These are phyloP conservation scores for Fusarium sp. DNA, from an alignment of 2,329 filamentous ascomycete species.

Conservation along the genomic window DNA sequence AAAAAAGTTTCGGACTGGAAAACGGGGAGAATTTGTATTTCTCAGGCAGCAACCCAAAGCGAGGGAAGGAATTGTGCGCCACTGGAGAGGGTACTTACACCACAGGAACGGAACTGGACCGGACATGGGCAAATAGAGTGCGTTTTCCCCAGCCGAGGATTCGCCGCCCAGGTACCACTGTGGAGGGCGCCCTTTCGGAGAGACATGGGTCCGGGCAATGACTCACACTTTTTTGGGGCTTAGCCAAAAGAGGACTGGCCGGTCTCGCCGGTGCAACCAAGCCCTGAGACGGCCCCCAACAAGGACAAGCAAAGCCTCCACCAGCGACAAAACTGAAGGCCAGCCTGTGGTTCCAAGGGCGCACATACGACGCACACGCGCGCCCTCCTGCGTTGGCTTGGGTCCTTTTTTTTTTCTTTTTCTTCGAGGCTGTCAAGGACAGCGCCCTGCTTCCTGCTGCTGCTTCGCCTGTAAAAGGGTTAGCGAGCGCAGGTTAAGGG, in stretches of 20 bases:
- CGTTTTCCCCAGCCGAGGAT: constrained; percentile 20
- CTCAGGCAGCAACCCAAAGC: constrained; percentile 58
- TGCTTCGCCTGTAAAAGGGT: not conserved
- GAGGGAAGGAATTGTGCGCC: constrained; percentile 38
- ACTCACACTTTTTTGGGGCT: constrained; percentile 50
- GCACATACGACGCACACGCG: not conserved
- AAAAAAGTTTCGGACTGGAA: constrained; percentile 43
- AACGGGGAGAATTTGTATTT: constrained; percentile 57
- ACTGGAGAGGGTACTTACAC: constrained; percentile 22
- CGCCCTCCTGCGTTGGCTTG: not conserved
- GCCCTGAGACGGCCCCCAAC: constrained; percentile 37
- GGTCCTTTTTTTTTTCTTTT: no score
- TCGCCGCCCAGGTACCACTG: constrained; percentile 29
- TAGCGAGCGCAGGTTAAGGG: constrained; percentile 12
- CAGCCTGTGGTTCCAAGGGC: not conserved
- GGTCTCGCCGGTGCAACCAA: constrained; percentile 37
- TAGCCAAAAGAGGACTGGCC: constrained; percentile 48
- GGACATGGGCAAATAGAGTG: constrained; percentile 23
- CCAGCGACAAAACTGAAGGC: constrained; percentile 3
- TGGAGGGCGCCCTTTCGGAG: constrained; percentile 41
- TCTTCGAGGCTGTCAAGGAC: not conserved
- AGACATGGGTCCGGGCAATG: constrained; percentile 48
- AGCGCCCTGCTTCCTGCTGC: not conserved
- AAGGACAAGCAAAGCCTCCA: constrained; percentile 33
- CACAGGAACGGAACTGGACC: constrained; percentile 33